These are phyloP conservation scores for Sporothrix humicola DNA, from an alignment of 2,329 filamentous ascomycete genomes.

Conservation along the genomic window DNA sequence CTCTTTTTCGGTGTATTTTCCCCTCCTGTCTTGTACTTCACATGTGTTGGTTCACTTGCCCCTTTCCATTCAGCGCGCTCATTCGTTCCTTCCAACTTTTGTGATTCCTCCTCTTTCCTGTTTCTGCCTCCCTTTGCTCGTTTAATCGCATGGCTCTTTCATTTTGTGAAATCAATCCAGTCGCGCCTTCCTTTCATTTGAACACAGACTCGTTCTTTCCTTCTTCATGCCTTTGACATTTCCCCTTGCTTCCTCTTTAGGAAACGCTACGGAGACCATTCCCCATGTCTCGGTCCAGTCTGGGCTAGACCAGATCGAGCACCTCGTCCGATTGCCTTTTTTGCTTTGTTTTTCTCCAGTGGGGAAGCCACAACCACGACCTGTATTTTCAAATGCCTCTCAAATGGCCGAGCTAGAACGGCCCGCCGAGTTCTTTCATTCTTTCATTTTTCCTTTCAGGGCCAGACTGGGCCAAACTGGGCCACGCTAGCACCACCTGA, in stretches of 20 bases:
- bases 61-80: neutral
- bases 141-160: neutral
- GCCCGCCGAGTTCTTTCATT: neutral
- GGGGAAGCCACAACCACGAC: neutral
- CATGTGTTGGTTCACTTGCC: neutral
- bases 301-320: constrained; percentile 19
- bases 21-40: neutral
- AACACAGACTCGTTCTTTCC: neutral
- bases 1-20: neutral
- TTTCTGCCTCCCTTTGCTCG: neutral
- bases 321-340: constrained; percentile 18
- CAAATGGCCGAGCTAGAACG: constrained; percentile 1
- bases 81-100: neutral
- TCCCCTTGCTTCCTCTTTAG: neutral
- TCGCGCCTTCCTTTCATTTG: neutral
- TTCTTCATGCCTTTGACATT: neutral
- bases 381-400: too few relatives aligned
- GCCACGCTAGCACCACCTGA: neutral
- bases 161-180: too few relatives aligned
- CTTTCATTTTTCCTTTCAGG: neutral
- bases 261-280: neutral
- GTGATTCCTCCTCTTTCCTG: neutral
- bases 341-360: neutral
- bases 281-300: neutral
- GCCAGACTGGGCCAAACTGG: neutral